Evolutionary conservation across 306 rosid genomes (phyloP).

Genomic region (Gastrolobium villosum): DNA sequence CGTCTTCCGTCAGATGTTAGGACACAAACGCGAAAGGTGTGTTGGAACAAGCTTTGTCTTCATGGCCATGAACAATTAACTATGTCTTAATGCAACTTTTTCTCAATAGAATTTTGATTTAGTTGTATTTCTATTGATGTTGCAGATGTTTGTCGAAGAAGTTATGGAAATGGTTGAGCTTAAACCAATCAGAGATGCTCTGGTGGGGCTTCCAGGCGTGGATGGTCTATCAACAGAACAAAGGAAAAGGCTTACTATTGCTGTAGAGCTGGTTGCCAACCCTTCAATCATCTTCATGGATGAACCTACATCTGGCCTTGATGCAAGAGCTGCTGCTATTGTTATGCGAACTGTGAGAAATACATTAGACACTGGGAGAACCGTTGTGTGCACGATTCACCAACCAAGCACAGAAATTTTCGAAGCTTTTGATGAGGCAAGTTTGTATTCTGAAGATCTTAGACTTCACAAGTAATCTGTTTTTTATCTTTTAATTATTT

Average conservation of each 20-base stretch:
- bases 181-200: slow-evolving; percentile 52
- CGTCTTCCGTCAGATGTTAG: slow-evolving; percentile 58
- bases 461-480: not conserved
- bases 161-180: slow-evolving; percentile 69
- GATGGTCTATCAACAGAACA: slow-evolving; percentile 65
- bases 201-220: slow-evolving; percentile 58
- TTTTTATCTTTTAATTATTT: not conserved
- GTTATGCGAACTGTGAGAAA: slow-evolving; percentile 55
- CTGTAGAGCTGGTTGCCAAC: slow-evolving; percentile 66
- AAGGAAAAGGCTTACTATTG: slow-evolving; percentile 66
- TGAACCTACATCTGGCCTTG: slow-evolving; percentile 59
- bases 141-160: slow-evolving; percentile 61
- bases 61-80: not conserved
- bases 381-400: slow-evolving; percentile 57
- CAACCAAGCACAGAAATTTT: slow-evolving; percentile 60
- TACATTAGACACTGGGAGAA: slow-evolving; percentile 49
- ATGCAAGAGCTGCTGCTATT: slow-evolving; percentile 58
- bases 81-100: not conserved
- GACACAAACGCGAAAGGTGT: slow-evolving; percentile 32
- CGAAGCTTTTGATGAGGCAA: slow-evolving; percentile 55
- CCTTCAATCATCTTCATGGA: slow-evolving; percentile 61
- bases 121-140: not conserved
- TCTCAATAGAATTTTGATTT: not conserved
- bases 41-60: not conserved
- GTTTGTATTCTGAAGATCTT: not conserved